Evolutionary conservation across 306 rosid species (phyloP), one percentile per base, ranked within the genome.

Genomic region (apple (Malus domestica)): DNA sequence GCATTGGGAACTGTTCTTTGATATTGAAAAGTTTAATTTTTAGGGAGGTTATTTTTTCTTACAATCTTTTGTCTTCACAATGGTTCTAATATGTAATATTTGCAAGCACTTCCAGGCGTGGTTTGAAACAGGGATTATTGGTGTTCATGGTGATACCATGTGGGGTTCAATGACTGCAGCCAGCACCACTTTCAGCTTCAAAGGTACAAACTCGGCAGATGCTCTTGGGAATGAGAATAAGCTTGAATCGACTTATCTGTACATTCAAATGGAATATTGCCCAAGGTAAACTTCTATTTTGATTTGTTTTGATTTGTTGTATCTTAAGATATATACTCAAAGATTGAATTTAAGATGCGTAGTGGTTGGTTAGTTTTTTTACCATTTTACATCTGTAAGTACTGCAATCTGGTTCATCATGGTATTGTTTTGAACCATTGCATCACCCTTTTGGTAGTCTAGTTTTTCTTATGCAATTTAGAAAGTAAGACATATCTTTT

Each of bases 201-300:
- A 70, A 55, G 90, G 83, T 66, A 75, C 85, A 79, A 82, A 82
- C 75, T 81, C 93, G 51, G 73, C 67, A 10, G 91, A 90, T 81
- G 82, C 81, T 73, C 30, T 76, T 75, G 95, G 89, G 67, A 85
- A 71, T 67, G 98, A 92, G 79, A 90, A 76, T 68, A 93, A 90
- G 72, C 84, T 87, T 76, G 97, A 91, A 80, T 90, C 97, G 45
- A 92, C 96, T 1, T 92, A 89, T 90, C 90, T 94, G 59, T 94
- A 94, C 79, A 94, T 94, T 85, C 98, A 94, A 85, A 94, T 94
- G 98, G 98, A 94, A 79, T 92, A 91, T 84, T 94, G 98, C 65
- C 98, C 98, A 6, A 82, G 90, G 98, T 90, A 89, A 20, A 73
- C 49, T 74, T 85, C 76, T 81, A 57, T 69, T 23, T 25, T 30